Percentiles rank a stretch among this genome's conserved stretches.
These are phyloP conservation scores for Sporothrix brasiliensis DNA, from an alignment of 2,329 filamentous ascomycete species.

Conservation along the genomic window DNA sequence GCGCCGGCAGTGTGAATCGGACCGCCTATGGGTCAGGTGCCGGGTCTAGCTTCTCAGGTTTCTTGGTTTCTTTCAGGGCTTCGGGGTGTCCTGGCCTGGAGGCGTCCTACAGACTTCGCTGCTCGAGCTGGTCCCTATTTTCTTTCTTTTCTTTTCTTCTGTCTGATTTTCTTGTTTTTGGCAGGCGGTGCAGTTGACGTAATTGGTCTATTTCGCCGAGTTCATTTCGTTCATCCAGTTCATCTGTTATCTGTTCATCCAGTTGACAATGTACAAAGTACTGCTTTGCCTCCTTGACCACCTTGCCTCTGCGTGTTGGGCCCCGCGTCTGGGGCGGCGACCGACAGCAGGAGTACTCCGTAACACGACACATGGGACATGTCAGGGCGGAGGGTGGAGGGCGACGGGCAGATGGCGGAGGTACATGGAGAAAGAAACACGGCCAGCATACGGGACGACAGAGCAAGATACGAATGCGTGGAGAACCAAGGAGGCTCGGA, in stretches of 20 bases:
- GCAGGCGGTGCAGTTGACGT: too few species aligned
- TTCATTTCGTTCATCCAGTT: too few species aligned
- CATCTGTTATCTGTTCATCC: too few species aligned
- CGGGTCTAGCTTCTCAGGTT: not conserved
- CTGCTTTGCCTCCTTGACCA: not conserved
- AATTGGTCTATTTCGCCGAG: too few species aligned
- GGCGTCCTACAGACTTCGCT: too few species aligned
- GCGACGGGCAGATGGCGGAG: not conserved
- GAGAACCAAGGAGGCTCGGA: not conserved
- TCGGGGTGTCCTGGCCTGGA: too few species aligned
- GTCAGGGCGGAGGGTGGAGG: not conserved
- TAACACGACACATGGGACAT: not conserved
- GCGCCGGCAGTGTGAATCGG: constrained; percentile 19
- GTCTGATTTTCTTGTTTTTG: not conserved
- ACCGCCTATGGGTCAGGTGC: constrained; percentile 16
- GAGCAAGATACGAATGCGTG: too few species aligned
- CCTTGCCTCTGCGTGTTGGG: constrained; percentile 1
- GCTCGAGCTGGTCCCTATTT: too few species aligned
- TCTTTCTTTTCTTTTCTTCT: too few species aligned
- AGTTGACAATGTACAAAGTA: not conserved
- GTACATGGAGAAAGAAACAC: too few species aligned
- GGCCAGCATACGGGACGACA: too few species aligned
- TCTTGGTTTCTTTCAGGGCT: not conserved
- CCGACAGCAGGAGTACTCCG: not conserved
- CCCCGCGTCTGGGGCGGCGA: not conserved